Conservation (phyloP, 768 basidiomycete species). For the Naganishia antarctica region DNA sequence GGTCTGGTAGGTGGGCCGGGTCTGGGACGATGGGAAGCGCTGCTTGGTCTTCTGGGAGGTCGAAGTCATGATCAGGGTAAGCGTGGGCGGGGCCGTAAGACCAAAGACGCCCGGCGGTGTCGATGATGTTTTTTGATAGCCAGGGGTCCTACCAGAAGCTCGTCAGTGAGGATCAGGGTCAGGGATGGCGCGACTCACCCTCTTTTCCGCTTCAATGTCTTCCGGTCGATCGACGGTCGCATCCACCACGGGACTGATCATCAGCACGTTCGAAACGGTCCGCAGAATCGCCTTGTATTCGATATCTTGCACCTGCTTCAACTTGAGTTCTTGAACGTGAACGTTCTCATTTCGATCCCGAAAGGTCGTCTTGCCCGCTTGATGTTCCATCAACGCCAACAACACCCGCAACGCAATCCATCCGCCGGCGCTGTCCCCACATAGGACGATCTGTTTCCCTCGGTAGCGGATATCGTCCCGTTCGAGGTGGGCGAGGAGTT, state of each 20-base stretch:
- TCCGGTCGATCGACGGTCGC: constrained; percentile 9
- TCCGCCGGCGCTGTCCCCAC: constrained; percentile 34
- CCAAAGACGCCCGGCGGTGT: constrained; percentile 21
- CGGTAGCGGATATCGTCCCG: constrained; percentile 26
- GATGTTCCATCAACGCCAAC: constrained; percentile 12
- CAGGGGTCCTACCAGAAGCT: constrained; percentile 25
- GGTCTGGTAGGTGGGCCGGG: not conserved
- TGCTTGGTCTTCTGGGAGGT: not conserved
- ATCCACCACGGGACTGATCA: constrained; percentile 31
- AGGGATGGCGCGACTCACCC: not conserved
- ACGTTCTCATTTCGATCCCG: not conserved
- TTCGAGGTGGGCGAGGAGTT: constrained; percentile 22
- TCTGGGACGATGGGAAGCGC: constrained; percentile 2
- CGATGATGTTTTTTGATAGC: constrained; percentile 16
- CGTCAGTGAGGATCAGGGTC: not conserved
- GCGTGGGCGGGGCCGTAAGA: constrained; percentile 20
- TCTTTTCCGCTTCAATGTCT: constrained; percentile 10
- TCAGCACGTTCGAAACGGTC: constrained; percentile 9
- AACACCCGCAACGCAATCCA: constrained; percentile 27
- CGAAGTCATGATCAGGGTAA: constrained; percentile 14
- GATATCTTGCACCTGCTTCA: not conserved
- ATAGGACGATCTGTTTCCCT: constrained; percentile 28
- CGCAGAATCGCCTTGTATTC: constrained; percentile 16
- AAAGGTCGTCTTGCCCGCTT: not conserved
- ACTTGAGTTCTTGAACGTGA: not conserved